These are phyloP conservation scores for Penicillium malachiteum DNA, from an alignment of 495 filamentous ascomycete species.

Conservation along the genomic window DNA sequence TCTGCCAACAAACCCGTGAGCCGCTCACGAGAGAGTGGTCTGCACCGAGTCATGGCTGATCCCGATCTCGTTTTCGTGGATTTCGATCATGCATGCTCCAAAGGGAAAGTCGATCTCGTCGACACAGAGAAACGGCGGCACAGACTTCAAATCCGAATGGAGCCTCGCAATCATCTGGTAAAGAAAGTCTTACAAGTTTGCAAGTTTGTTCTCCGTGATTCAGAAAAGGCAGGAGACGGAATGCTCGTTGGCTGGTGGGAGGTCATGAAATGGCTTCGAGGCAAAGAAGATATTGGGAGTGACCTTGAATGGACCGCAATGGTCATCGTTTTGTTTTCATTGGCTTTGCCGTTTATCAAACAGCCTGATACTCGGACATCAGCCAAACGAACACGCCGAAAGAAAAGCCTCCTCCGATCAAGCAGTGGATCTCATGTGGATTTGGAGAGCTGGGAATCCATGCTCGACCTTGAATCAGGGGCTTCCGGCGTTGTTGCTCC, in stretches of 20 bases:
- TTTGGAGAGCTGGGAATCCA: slow-evolving; percentile 61
- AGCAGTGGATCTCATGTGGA: slow-evolving; percentile 58
- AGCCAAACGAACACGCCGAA: slow-evolving; percentile 44
- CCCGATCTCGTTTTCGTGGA: slow-evolving; percentile 40
- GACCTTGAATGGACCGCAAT: slow-evolving; percentile 79
- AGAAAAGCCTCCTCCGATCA: slow-evolving; percentile 54
- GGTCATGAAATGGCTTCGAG: slow-evolving; percentile 64
- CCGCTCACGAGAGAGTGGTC: slow-evolving; percentile 49
- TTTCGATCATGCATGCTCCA: slow-evolving; percentile 44
- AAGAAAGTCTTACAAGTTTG: slow-evolving; percentile 58
- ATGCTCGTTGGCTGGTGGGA: slow-evolving; percentile 75
- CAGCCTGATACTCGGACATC: slow-evolving; percentile 31
- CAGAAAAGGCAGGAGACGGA: slow-evolving; percentile 58
- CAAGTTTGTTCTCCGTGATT: slow-evolving; percentile 59
- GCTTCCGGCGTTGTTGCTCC: slow-evolving; percentile 54
- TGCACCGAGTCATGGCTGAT: slow-evolving; percentile 53
- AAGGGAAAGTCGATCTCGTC: slow-evolving; percentile 62
- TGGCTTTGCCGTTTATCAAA: slow-evolving; percentile 54
- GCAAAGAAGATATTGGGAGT: slow-evolving; percentile 44
- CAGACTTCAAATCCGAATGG: slow-evolving; percentile 63
- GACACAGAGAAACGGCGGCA: slow-evolving; percentile 61
- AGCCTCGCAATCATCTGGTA: slow-evolving; percentile 61
- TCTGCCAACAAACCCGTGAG: slow-evolving; percentile 31
- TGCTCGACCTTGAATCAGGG: slow-evolving; percentile 57
- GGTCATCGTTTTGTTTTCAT: slow-evolving; percentile 66